Evolutionary conservation across 768 basidiomycete genomes (phyloP).

Genomic region (Boletus rubescentipes): DNA sequence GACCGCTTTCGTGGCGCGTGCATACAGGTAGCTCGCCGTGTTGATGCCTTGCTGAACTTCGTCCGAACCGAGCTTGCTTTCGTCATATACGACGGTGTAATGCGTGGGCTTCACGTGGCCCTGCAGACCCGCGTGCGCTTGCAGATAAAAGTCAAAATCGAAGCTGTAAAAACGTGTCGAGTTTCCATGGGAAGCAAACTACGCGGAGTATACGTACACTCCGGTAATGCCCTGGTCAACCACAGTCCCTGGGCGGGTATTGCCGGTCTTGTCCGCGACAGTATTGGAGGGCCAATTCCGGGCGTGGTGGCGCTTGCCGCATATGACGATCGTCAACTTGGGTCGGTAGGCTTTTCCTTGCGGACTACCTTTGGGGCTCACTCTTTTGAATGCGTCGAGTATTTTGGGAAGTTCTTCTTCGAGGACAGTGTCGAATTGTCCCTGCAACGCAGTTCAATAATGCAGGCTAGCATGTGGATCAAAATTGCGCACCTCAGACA

Average conservation of each 20-base stretch:
- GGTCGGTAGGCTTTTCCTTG: constrained; percentile 55
- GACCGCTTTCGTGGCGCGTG: constrained; percentile 81
- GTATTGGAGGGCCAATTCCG: constrained; percentile 58
- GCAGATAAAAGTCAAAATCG: constrained; percentile 66
- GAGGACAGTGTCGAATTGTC: constrained; percentile 68
- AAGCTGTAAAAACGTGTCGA: constrained; percentile 38
- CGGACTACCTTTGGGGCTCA: constrained; percentile 42
- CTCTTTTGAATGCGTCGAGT: constrained; percentile 51
- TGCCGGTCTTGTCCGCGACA: constrained; percentile 63
- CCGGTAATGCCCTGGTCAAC: constrained; percentile 78
- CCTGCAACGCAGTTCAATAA: constrained; percentile 39
- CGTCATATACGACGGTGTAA: constrained; percentile 80
- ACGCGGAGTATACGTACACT: constrained; percentile 40
- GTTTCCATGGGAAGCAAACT: neutral
- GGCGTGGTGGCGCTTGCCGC: constrained; percentile 67
- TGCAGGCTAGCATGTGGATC: neutral
- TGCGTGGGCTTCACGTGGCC: constrained; percentile 73
- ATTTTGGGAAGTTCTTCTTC: constrained; percentile 62
- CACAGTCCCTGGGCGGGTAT: constrained; percentile 77
- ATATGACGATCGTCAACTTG: constrained; percentile 68
- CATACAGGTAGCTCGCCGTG: constrained; percentile 70
- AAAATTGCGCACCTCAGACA: constrained; percentile 60
- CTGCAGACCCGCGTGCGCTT: constrained; percentile 75
- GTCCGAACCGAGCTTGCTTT: constrained; percentile 66
- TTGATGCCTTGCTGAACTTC: constrained; percentile 74